These are phyloP conservation scores for Fragilariopsis cylindrus DNA, from an alignment of 108 stramenopile genomes.

Conservation along the genomic window DNA sequence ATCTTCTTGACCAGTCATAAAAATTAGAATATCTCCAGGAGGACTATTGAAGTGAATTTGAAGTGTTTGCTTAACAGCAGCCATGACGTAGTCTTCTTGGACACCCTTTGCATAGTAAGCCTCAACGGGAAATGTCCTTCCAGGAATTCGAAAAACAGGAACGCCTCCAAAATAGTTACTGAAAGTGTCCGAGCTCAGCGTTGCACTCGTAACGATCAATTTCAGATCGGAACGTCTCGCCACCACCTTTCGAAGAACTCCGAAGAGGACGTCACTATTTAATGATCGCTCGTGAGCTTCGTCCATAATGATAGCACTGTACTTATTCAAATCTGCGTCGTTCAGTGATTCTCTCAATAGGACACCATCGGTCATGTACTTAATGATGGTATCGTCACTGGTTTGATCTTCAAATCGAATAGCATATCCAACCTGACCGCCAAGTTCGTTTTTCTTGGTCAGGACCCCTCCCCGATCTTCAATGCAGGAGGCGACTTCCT, in stretches of 20 bases:
- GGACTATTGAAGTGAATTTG: constrained; percentile 97
- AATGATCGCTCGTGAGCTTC: constrained; percentile 97
- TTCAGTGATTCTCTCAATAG: constrained; percentile 94
- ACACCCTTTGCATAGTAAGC: constrained; percentile 90
- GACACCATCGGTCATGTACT: constrained; percentile 98
- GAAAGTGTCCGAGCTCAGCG: constrained; percentile 94
- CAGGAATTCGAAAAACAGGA: constrained; percentile 94
- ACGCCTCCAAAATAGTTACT: constrained; percentile 96
- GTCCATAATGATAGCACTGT: constrained; percentile 94
- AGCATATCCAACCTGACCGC: constrained; percentile 95
- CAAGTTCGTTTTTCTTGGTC: constrained; percentile 84
- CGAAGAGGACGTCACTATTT: constrained; percentile 98
- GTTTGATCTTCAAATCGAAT: constrained; percentile 99
- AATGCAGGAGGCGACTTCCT: constrained; percentile 87
- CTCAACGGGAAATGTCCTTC: constrained; percentile 96
- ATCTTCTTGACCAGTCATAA: constrained; percentile 99
- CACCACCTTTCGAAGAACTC: constrained; percentile 92
- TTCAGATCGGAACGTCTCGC: constrained; percentile 93
- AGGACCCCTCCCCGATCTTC: constrained; percentile 49
- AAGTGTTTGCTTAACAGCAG: constrained; percentile 96
- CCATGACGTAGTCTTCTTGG: constrained; percentile 98
- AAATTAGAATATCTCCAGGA: constrained; percentile 97
- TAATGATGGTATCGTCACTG: constrained; percentile 78
- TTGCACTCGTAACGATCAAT: constrained; percentile 98
- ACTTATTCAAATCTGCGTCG: constrained; percentile 94